Conservation (phyloP, 2,329 filamentous ascomycete species). For the Phyllosticta ampelicida region DNA sequence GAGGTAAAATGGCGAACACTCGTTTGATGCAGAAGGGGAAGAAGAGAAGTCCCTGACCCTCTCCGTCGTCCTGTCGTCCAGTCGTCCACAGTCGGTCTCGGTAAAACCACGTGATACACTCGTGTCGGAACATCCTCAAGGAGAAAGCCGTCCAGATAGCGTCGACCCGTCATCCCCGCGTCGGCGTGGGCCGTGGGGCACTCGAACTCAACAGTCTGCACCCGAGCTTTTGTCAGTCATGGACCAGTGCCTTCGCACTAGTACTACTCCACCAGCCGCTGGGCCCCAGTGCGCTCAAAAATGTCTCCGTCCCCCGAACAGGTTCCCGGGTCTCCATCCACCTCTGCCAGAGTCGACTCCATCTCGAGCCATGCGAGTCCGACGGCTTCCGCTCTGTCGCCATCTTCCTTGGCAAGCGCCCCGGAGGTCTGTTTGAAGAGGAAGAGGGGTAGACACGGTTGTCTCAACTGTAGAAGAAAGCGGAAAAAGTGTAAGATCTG, state of each 20-base stretch:
- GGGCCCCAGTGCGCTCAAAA: background rate
- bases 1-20: background rate
- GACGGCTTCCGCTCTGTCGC: background rate
- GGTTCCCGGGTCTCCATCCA: background rate
- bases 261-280: background rate
- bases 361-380: background rate
- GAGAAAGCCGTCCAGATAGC: no score
- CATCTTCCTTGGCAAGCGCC: background rate
- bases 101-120: no score
- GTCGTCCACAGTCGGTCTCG: no score
- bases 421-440: background rate
- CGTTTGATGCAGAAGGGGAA: background rate
- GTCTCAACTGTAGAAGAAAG: constrained; percentile 14
- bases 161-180: no score
- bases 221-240: background rate
- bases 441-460: constrained; percentile 10
- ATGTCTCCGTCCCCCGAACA: background rate
- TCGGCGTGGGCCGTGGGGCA: no score
- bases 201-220: background rate
- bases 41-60: no score
- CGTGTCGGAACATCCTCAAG: no score
- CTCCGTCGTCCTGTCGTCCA: no score
- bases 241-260: background rate
- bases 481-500: constrained; percentile 13
- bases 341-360: background rate